Base-by-base conservation (phyloP, 2,329 filamentous ascomycete species). In the Cercospora zeina region DNA sequence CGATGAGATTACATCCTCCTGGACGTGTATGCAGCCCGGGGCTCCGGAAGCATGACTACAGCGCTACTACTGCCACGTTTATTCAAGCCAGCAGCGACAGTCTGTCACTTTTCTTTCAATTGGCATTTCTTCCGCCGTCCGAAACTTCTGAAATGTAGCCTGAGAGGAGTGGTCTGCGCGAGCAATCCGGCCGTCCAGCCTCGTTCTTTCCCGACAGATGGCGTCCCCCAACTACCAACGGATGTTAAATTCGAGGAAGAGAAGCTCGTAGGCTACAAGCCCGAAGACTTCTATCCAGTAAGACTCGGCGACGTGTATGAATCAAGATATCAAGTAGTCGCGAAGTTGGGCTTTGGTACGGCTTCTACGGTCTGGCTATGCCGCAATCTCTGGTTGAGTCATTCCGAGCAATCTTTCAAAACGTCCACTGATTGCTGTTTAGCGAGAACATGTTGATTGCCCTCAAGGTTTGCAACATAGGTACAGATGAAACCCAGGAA, bases 291-390 rank as follows among this genome's bases (percentile, higher is more conserved):
- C 56, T 77, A 74, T 65, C 75, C 75, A 0, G 70, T 77, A 47
- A 61, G 54, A 1, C 72, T 77, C 2, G 75, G 76, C 10, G 62
- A 77, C 14, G 50, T 75, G 0, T 61, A 76, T 33, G 27, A 70
- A 6, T 54, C 47, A 2, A 71, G 65, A n/a, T 79, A 78, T 62
- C 71, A 76, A 58, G 68, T 77, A 34, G 68, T 79, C 4, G 72
- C 71, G 39, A 80, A 81, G 65, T 70, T 80, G 9, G 78, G 78
- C 42, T 78, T 75, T 61, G 78, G 78, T 8, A 69, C 67, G 2
- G 68, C 64, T 55, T 77, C 77, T 6, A 79, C 77, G 0, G 74
- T 77, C 2, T 80, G 78, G 78, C 71, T 80, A 1, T 73, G 71
- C 45, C 73, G 68, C 30, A 75, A 79, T 31, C 47, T 62, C 5